These are phyloP conservation scores for Linum tenue DNA, from an alignment of 345 rosid species.

Conservation along the genomic window DNA sequence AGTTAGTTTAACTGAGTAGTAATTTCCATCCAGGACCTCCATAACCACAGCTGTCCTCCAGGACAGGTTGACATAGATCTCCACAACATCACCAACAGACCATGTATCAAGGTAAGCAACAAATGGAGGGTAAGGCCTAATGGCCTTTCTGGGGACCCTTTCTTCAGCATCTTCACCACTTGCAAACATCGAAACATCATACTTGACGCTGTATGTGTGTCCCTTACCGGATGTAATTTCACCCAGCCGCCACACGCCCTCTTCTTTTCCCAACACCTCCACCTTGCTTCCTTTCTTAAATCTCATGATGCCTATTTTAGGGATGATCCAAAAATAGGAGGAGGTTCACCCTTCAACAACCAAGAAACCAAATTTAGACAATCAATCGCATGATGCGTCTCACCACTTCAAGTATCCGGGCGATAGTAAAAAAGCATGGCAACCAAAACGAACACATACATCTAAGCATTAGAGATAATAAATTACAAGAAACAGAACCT, in stretches of 20 bases:
- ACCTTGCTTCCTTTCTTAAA: slow-evolving; percentile 18
- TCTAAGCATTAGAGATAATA: no score
- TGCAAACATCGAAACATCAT: neutral
- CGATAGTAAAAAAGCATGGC: no score
- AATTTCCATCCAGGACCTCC: slow-evolving; percentile 3
- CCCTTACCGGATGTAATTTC: slow-evolving; percentile 12
- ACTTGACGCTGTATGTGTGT: slow-evolving; percentile 9
- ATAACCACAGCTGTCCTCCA: slow-evolving; percentile 11
- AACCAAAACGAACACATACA: no score
- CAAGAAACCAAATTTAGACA: neutral
- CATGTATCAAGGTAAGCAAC: neutral
- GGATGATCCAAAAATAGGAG: neutral
- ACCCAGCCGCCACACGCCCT: slow-evolving; percentile 12
- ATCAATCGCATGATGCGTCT: no score
- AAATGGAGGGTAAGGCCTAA: slow-evolving; percentile 14
- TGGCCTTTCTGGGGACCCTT: slow-evolving; percentile 4
- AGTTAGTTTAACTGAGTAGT: slow-evolving; percentile 9
- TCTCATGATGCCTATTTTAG: slow-evolving; percentile 2
- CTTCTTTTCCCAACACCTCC: slow-evolving; percentile 11
- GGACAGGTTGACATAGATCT: slow-evolving; percentile 10
- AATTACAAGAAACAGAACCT: no score
- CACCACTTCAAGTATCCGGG: no score
- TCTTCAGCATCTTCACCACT: slow-evolving; percentile 4
- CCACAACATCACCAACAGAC: slow-evolving; percentile 19
- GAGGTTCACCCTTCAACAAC: slow-evolving; percentile 3